Conservation (phyloP, 2,329 filamentous ascomycete species). For the Fusarium sp. region DNA sequence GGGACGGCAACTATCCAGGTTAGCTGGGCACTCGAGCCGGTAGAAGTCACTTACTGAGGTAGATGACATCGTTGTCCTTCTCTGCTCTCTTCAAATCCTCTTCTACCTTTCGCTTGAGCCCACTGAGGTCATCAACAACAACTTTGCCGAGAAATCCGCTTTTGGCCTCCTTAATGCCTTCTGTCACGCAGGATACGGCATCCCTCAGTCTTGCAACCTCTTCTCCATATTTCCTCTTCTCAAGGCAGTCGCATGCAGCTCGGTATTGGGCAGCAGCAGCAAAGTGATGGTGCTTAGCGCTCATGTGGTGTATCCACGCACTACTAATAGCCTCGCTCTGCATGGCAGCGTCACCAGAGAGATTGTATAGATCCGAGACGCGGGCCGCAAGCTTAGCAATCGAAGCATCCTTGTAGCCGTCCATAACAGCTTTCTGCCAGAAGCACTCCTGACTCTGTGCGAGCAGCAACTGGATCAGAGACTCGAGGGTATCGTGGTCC, state of each 20-base stretch:
- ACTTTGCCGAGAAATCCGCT: slow-evolving; percentile 80
- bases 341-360: slow-evolving; percentile 85
- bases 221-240: slow-evolving; percentile 95
- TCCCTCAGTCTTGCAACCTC: slow-evolving; percentile 90
- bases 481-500: slow-evolving; percentile 88
- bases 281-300: slow-evolving; percentile 97
- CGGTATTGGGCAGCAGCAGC: slow-evolving; percentile 94
- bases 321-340: slow-evolving; percentile 91
- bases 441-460: slow-evolving; percentile 97
- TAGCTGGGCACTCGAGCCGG: slow-evolving; percentile 34
- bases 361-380: slow-evolving; percentile 89
- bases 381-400: slow-evolving; percentile 91
- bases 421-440: slow-evolving; percentile 97
- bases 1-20: slow-evolving; percentile 75
- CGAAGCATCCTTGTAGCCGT: slow-evolving; percentile 89
- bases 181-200: slow-evolving; percentile 82
- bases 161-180: slow-evolving; percentile 85
- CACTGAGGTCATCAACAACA: slow-evolving; percentile 84
- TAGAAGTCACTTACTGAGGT: slow-evolving; percentile 69
- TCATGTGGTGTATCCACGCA: slow-evolving; percentile 98
- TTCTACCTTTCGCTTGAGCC: slow-evolving; percentile 81
- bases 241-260: slow-evolving; percentile 88
- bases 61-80: slow-evolving; percentile 97
- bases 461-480: slow-evolving; percentile 83
- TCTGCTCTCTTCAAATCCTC: slow-evolving; percentile 93